Conservation (phyloP, 805 yeast genomes). For the Saturnispora hagleri region DNA sequence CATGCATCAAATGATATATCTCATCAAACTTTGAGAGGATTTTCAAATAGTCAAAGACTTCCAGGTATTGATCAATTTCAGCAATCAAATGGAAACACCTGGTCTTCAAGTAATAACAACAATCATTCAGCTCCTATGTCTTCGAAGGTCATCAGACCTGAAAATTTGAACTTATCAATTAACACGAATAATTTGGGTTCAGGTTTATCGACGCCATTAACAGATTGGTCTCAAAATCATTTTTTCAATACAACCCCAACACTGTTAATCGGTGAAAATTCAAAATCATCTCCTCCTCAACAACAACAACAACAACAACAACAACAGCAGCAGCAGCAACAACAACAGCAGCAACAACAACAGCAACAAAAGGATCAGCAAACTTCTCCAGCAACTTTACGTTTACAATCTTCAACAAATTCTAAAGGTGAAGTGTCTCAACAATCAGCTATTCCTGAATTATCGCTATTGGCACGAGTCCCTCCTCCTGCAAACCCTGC, state of each 20-base stretch:
- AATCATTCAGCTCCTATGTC: constrained; percentile 10
- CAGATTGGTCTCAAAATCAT: constrained; percentile 12
- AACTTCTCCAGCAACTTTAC: constrained; percentile 1
- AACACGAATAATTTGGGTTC: neutral
- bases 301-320: neutral
- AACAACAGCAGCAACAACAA: constrained; percentile 11
- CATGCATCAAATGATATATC: neutral
- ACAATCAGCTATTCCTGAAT: constrained; percentile 39
- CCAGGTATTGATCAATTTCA: constrained; percentile 2
- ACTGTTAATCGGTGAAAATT: constrained; percentile 4
- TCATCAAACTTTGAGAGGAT: neutral
- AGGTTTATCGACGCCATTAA: constrained; percentile 4
- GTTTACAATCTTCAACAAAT: neutral
- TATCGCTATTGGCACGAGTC: constrained; percentile 65
- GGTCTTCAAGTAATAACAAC: constrained; percentile 4
- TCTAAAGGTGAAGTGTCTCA: constrained; percentile 4
- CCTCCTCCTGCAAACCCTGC: constrained; percentile 97
- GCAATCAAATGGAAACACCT: constrained; percentile 5
- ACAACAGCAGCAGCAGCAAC: constrained; percentile 8
- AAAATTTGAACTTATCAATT: constrained; percentile 7
- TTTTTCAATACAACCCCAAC: constrained; percentile 10
- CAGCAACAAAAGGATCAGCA: constrained; percentile 8
- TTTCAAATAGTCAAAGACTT: constrained; percentile 2
- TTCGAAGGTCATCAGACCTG: constrained; percentile 9
- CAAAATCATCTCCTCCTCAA: constrained; percentile 9